Conservation (phyloP, 495 filamentous ascomycete species). For the Penicillium coffeae region DNA sequence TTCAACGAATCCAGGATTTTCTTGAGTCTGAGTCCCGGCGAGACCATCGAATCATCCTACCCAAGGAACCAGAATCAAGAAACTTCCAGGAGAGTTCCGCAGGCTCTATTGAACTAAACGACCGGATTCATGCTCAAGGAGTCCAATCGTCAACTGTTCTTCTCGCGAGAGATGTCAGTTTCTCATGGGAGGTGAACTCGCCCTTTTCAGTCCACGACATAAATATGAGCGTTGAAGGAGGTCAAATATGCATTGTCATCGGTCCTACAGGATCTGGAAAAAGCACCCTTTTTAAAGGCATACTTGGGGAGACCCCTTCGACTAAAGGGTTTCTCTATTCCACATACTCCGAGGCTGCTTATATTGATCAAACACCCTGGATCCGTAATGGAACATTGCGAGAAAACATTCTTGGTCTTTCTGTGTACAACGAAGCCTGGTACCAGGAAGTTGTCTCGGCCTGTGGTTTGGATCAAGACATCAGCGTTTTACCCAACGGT, state of each 20-base stretch:
- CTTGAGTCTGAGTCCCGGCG: conserved; percentile 10
- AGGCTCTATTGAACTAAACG: neutral
- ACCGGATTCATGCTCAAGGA: neutral
- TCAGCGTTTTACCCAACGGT: conserved; percentile 27
- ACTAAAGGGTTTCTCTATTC: conserved; percentile 9
- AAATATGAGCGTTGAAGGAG: neutral
- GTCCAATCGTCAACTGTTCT: neutral
- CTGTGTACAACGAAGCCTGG: conserved; percentile 27
- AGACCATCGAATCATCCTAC: conserved; percentile 3
- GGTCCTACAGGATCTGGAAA: conserved; percentile 47
- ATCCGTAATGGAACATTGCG: conserved; percentile 38
- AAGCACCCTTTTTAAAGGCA: conserved; percentile 43
- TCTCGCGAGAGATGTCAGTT: conserved; percentile 1
- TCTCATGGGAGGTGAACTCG: neutral
- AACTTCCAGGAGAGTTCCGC: neutral
- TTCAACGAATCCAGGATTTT: conserved; percentile 12
- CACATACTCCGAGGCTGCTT: conserved; percentile 25
- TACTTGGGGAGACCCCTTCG: conserved; percentile 47
- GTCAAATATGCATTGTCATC: conserved; percentile 9
- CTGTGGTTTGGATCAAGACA: conserved; percentile 33
- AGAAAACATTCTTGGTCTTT: conserved; percentile 32
- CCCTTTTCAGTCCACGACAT: neutral
- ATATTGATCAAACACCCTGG: conserved; percentile 36
- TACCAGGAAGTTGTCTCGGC: conserved; percentile 36
- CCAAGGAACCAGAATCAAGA: neutral